Percentiles rank a stretch among this genome's conserved stretches.
phyloP scores from a whole-genome alignment of 345 rosid genomes.

The Dipteronia dyeriana region DNA sequence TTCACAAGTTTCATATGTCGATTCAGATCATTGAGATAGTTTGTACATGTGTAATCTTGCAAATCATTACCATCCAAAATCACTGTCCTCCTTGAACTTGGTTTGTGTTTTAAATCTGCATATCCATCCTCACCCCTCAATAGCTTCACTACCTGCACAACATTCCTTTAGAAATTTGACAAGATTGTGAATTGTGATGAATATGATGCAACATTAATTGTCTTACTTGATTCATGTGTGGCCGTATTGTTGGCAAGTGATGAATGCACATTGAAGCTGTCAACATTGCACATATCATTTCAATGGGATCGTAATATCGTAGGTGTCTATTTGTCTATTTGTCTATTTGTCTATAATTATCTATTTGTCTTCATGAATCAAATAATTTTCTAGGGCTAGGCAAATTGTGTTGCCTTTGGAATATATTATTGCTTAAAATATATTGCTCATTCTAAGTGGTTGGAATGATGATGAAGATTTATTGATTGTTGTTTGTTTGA shows the following conservation, averaged over 20 bases:
- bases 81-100: constrained; percentile 38
- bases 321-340: too few species aligned
- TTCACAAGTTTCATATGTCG: constrained; percentile 81
- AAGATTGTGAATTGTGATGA: too few species aligned
- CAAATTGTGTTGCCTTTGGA: too few species aligned
- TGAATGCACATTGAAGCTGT: constrained; percentile 83
- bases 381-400: too few species aligned
- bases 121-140: constrained; percentile 56
- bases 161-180: neutral
- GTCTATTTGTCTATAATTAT: too few species aligned
- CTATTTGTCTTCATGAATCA: too few species aligned
- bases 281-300: constrained; percentile 62
- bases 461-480: too few species aligned
- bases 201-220: too few species aligned
- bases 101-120: constrained; percentile 45
- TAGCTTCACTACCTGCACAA: constrained; percentile 56
- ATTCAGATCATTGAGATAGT: constrained; percentile 70
- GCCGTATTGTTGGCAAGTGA: constrained; percentile 65
- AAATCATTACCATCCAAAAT: constrained; percentile 58
- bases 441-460: too few species aligned
- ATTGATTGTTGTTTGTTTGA: too few species aligned
- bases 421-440: too few species aligned
- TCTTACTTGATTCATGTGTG: constrained; percentile 53
- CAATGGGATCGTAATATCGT: constrained; percentile 55
- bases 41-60: constrained; percentile 68